Evolutionary conservation across 495 filamentous ascomycete genomes (phyloP), one percentile per base, ranked within the genome.

Genomic region (Penicillium coffeae): DNA sequence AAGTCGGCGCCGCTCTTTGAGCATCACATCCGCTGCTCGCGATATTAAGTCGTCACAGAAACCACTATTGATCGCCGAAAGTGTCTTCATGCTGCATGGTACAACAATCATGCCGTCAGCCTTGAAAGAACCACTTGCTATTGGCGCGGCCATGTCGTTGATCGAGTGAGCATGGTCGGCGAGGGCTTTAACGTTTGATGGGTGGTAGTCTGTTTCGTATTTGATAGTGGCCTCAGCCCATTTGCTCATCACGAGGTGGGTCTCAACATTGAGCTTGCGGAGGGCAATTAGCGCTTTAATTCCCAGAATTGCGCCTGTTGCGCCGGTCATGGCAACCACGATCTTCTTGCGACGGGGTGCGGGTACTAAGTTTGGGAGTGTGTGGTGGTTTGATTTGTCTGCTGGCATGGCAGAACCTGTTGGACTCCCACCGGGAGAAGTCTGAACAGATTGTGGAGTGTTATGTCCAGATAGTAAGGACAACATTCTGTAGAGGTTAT

Each of bases 141-240:
- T 60, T 0, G 66, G 47, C 0, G 70, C 68, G 1, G 66, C 55
- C 49, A 66, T 60, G 21, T 75, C 70, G 35, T 64, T 64, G 58
- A 64, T 64, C 22, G 52, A 62, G 52, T 73, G 62, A 8, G 62
- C 59, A 46, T 69, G 55, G 48, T 75, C 65, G 12, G 68, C 70
- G 0, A 73, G 58, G 1, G 66, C 65, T 5, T 52, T 55, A 10
- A 74, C 45, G 42, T 62, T 67, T 7, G 49, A 61, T 0, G 62
- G 52, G 21, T 60, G 54, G 41, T 65, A 71, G 47, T 71, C 69
- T 2, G 66, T 70, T 47, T 75, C 70, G 56, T 73, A 71, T 52
- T 69, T 69, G 42, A 71, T 67, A 0, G 72, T 73, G 3, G 63
- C 56, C 46, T 64, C 60, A n/a, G 67, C 72, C 72, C 72, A 75